Percentiles rank a stretch among this genome's conserved stretches.
Conservation (phyloP, 345 rosid genomes). For the Balakata baccata region DNA sequence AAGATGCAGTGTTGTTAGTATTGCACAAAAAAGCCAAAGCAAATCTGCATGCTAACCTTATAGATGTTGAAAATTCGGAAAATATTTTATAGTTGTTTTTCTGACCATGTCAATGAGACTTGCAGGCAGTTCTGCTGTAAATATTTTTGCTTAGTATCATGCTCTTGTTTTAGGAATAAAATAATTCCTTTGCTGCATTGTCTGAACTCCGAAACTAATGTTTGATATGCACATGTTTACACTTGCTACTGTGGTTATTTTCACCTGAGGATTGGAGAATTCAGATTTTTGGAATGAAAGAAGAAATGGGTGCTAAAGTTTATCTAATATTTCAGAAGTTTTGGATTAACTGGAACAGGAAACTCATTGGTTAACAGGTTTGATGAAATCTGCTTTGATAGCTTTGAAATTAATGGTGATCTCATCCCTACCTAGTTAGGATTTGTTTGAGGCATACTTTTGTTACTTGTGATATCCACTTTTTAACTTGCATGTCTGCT, state of each 20-base stretch:
- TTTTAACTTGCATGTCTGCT: too few species aligned
- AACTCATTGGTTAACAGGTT: too few species aligned
- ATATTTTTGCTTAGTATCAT: too few species aligned
- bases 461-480: too few species aligned
- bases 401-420: background rate
- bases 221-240: background rate
- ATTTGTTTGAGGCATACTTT: background rate
- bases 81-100: slow-evolving; percentile 14
- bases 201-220: background rate
- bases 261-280: background rate
- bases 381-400: too few species aligned
- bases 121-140: background rate
- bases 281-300: background rate
- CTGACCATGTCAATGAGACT: background rate
- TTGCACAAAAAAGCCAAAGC: background rate
- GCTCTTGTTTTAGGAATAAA: background rate
- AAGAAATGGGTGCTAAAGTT: too few species aligned
- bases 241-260: background rate
- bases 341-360: too few species aligned
- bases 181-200: background rate
- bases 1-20: slow-evolving; percentile 1
- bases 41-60: background rate
- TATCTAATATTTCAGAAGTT: too few species aligned
- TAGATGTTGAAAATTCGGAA: background rate
- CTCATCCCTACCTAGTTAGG: background rate